Base-by-base conservation (phyloP, 2,329 filamentous ascomycete genomes). In the Rhytidhysteron rufulum region DNA sequence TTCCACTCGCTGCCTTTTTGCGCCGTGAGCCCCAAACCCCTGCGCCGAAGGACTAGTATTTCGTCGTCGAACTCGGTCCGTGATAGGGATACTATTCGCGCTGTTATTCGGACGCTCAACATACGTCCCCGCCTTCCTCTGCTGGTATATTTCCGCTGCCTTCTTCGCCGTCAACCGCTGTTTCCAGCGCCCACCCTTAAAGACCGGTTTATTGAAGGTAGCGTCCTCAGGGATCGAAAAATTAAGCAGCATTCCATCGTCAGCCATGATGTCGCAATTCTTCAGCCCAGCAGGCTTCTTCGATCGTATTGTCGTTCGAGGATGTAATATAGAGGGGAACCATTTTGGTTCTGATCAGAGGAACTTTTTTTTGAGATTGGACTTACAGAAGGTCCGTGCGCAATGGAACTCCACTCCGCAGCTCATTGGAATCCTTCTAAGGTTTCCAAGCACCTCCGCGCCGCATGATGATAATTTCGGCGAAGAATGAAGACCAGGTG, bases 211-310 rank as follows among this genome's bases (percentile, higher is more conserved):
- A 75, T 77, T 73, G 44, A 82, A 76, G 39, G 87, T 63, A 10
- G 85, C 77, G 15, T 72, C 77, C 45, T 87, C 82, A 20, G 80
- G 78, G 42, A 95, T 72, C 54, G 88, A 83, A 63, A 97, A 96
- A 57, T 97, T 97, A 61, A 97, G 74, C 42, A 96, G 78, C 80
- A 98, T 86, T 53, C 89, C 89, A 82, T 95, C 87, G 72, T 97
- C 90, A 37, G 87, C 87, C 90, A 97, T 96, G n/a, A n/a, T n/a
- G 27, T 29, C 48, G 55, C 48, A 36, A 41, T 41, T 42, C 42
- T 45, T 45, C 34, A 35, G 31, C 30, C 31, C 15, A 16, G 24
- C 20, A 35, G 19, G 17, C 33, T 20, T 33, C n/a, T 13, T 16
- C n/a, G 31, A 16, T 17, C 15, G 31, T 7, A 27, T 27, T 27